These are phyloP conservation scores for Alternaria novae-zelandiae DNA, from an alignment of 2,329 filamentous ascomycete genomes.

Conservation along the genomic window DNA sequence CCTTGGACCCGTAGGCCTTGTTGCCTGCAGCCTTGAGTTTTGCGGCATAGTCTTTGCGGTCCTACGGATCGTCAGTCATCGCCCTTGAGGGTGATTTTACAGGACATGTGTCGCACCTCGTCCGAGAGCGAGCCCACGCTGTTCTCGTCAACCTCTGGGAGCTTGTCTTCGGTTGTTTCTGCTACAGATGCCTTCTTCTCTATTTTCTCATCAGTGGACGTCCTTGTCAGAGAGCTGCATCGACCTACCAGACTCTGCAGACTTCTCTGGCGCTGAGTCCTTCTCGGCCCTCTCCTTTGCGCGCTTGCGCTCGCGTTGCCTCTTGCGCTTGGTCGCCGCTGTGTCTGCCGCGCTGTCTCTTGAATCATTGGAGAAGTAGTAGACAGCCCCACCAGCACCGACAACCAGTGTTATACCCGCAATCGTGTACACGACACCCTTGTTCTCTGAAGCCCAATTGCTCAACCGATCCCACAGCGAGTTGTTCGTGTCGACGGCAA, in stretches of 20 bases:
- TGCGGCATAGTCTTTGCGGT: conserved; percentile 84
- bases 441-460: conserved; percentile 93
- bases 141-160: conserved; percentile 58
- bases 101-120: conserved; percentile 34
- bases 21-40: conserved; percentile 96
- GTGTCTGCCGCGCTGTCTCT: conserved; percentile 46
- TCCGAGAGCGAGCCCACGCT: conserved; percentile 53
- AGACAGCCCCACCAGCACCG: conserved; percentile 88
- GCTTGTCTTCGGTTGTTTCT: conserved; percentile 52
- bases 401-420: conserved; percentile 92
- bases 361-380: conserved; percentile 73
- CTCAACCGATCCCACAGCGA: conserved; percentile 89
- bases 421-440: conserved; percentile 93
- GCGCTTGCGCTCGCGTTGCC: conserved; percentile 89
- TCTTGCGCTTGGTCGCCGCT: conserved; percentile 67
- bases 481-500: conserved; percentile 53
- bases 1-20: conserved; percentile 92
- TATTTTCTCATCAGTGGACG: conserved; percentile 34
- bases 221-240: neutral
- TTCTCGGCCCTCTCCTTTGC: conserved; percentile 72
- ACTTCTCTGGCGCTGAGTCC: conserved; percentile 54
- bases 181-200: conserved; percentile 48
- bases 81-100: neutral
- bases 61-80: conserved; percentile 58
- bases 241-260: conserved; percentile 38